These are phyloP conservation scores for Citrus sp. DNA, from an alignment of 345 rosid genomes.

Conservation along the genomic window DNA sequence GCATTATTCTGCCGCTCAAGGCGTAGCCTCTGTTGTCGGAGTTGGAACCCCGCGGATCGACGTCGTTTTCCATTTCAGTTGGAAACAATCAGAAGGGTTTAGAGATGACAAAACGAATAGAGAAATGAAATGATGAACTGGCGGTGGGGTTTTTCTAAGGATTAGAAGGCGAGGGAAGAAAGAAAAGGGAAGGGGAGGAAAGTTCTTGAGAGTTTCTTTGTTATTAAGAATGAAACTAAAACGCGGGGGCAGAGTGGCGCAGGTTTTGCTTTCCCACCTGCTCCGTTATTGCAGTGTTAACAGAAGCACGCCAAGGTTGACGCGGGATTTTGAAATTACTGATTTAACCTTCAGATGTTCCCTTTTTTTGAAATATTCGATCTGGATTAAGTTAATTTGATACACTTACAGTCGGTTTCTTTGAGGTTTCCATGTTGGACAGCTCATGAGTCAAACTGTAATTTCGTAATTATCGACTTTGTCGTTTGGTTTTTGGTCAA, in stretches of 20 bases:
- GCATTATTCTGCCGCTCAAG: slow-evolving; percentile 69
- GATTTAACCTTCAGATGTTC: not conserved
- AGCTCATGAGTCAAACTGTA: no score
- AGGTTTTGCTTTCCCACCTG: not conserved
- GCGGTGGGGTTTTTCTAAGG: not conserved
- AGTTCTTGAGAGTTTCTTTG: slow-evolving; percentile 34
- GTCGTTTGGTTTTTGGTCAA: no score
- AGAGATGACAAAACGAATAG: not conserved
- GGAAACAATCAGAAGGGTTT: not conserved
- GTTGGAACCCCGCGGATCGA: not conserved
- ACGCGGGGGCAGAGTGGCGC: not conserved
- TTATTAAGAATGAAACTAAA: not conserved
- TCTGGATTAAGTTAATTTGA: no score
- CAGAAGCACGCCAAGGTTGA: slow-evolving; percentile 41
- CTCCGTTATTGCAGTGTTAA: not conserved
- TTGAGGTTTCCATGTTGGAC: no score
- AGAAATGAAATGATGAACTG: not conserved
- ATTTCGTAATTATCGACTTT: no score
- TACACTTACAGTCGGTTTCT: no score
- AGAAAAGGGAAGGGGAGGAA: slow-evolving; percentile 3
- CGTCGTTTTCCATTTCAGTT: not conserved
- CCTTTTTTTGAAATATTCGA: no score
- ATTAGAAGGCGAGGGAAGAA: no score
- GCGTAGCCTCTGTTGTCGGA: slow-evolving; percentile 33
- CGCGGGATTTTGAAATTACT: slow-evolving; percentile 24